A percentile compares a stretch with the other conserved stretches of the same genome.
phyloP scores from a whole-genome alignment of 2,329 filamentous ascomycete species.

The Corynespora cassiicola region DNA sequence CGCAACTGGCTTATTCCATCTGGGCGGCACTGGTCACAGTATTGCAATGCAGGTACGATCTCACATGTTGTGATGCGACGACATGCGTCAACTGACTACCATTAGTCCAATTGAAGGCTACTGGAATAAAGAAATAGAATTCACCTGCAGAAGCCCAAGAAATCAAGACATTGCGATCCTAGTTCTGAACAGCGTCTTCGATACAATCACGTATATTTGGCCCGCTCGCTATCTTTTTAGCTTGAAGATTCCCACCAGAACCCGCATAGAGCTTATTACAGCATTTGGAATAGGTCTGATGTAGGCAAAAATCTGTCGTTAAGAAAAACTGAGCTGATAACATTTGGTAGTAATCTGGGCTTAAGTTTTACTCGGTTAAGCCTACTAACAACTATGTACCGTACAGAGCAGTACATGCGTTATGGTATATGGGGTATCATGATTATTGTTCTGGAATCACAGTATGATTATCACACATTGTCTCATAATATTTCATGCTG shows the following conservation, averaged over 20 bases:
- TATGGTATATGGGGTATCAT: conserved; percentile 14
- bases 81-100: conserved; percentile 2
- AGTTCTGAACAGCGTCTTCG: conserved; percentile 20
- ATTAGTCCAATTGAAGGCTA: conserved; percentile 11
- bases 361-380: conserved; percentile 12
- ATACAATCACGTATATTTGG: conserved; percentile 22
- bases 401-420: conserved; percentile 10
- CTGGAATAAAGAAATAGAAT: conserved; percentile 11
- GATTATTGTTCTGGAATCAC: conserved; percentile 15
- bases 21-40: conserved; percentile 12
- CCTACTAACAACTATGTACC: conserved; percentile 15
- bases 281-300: conserved; percentile 19
- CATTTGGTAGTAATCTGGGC: conserved; percentile 15
- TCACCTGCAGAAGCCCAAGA: conserved; percentile 11
- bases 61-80: neutral
- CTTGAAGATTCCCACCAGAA: conserved; percentile 18
- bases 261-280: conserved; percentile 15
- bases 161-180: conserved; percentile 19
- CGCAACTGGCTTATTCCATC: conserved; percentile 9
- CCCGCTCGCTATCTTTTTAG: conserved; percentile 24
- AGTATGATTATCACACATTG: conserved; percentile 1
- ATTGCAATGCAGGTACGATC: conserved; percentile 10
- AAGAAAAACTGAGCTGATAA: too few species aligned
- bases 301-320: conserved; percentile 10
- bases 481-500: too few species aligned